phyloP scores from a whole-genome alignment of 805 yeast genomes.

The Blastobotrys mokoenaii region DNA sequence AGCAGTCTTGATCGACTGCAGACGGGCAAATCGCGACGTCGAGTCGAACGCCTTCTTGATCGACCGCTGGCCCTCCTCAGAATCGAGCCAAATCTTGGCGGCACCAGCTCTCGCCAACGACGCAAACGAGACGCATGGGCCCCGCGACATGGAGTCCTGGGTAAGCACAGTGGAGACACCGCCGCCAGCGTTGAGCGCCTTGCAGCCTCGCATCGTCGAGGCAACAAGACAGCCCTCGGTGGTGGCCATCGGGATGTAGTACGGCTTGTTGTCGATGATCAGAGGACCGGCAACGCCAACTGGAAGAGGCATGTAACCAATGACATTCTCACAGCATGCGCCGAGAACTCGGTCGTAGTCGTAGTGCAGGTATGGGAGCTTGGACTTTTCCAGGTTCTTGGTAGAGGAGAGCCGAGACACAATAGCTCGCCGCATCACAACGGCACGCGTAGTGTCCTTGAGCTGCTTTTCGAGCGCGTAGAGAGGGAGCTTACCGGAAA shows the following conservation, averaged over 20 bases:
- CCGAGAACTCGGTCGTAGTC: constrained; percentile 96
- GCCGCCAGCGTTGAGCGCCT: constrained; percentile 94
- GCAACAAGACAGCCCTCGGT: constrained; percentile 99
- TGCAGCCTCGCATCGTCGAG: constrained; percentile 98
- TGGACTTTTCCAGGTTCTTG: constrained; percentile 61
- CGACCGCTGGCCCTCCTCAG: constrained; percentile 80
- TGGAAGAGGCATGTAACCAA: constrained; percentile 94
- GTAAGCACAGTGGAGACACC: constrained; percentile 90
- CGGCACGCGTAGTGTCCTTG: constrained; percentile 86
- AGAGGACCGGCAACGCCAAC: constrained; percentile 98
- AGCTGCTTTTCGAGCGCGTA: constrained; percentile 93
- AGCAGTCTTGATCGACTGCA: constrained; percentile 85
- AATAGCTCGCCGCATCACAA: constrained; percentile 84
- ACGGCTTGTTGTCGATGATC: constrained; percentile 78
- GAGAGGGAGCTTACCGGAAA: constrained; percentile 73
- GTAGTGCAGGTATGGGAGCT: constrained; percentile 72
- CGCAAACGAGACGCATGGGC: constrained; percentile 93
- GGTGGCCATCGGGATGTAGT: constrained; percentile 97
- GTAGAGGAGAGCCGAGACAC: constrained; percentile 77
- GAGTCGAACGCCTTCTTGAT: constrained; percentile 89
- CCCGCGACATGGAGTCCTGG: constrained; percentile 98
- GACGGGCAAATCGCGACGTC: constrained; percentile 93
- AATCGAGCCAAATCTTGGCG: constrained; percentile 90
- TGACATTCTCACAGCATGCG: constrained; percentile 98
- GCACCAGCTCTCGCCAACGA: constrained; percentile 81